Evolutionary conservation across 202 grass and related monocot species (phyloP).

Genomic region (Digitaria exilis): DNA sequence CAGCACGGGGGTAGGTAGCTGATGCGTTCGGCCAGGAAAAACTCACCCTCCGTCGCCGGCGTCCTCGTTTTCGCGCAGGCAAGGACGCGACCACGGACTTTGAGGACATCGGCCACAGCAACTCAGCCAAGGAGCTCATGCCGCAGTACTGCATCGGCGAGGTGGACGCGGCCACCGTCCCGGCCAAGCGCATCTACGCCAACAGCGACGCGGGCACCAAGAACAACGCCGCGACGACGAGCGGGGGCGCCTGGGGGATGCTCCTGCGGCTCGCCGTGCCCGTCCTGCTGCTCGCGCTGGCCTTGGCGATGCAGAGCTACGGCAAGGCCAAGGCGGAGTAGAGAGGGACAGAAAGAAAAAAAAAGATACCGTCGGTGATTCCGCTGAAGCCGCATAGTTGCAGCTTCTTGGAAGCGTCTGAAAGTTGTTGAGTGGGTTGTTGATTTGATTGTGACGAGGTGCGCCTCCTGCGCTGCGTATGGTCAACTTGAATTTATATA

Average conservation of each 20-base stretch:
- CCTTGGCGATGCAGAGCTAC: slow-evolving; percentile 55
- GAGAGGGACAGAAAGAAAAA: background rate
- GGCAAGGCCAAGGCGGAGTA: slow-evolving; percentile 43
- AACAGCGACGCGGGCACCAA: background rate
- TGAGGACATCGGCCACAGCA: slow-evolving; percentile 67
- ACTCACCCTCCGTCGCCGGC: background rate
- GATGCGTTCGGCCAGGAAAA: background rate
- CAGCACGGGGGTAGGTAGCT: too few species aligned
- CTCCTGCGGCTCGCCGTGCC: slow-evolving; percentile 55
- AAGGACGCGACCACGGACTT: slow-evolving; percentile 78
- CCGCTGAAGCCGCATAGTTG: background rate
- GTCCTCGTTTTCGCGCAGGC: slow-evolving; percentile 37
- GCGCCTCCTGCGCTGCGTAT: background rate
- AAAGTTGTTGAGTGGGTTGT: background rate
- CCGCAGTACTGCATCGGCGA: slow-evolving; percentile 63
- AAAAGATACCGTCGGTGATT: slow-evolving; percentile 14
- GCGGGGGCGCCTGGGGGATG: slow-evolving; percentile 25
- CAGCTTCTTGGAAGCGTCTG: slow-evolving; percentile 35
- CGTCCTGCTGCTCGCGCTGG: slow-evolving; percentile 49
- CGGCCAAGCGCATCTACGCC: slow-evolving; percentile 24
- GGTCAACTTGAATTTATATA: background rate
- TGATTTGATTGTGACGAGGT: background rate
- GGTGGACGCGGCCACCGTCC: slow-evolving; percentile 52
- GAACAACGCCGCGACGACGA: background rate
- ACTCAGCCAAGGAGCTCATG: slow-evolving; percentile 61